Percentiles rank a stretch among this genome's conserved stretches.
phyloP scores from a whole-genome alignment of 1,284 basidiomycete species.

The Cutaneotrichosporon cyanovorans region DNA sequence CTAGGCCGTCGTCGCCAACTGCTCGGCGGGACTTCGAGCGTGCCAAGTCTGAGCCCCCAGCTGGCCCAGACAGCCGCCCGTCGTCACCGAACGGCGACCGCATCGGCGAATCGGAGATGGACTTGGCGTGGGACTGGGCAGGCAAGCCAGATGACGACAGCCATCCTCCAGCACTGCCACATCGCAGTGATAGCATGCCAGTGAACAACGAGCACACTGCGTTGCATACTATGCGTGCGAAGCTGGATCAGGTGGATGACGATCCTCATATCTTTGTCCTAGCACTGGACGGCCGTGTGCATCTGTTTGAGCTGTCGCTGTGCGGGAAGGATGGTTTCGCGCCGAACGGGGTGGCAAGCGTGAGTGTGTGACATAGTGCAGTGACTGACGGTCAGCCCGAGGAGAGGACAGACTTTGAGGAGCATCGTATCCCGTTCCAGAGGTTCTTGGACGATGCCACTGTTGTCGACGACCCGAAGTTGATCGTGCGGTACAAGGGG shows the following conservation, averaged over 20 bases:
- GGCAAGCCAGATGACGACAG: constrained; percentile 10
- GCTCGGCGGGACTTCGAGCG: constrained; percentile 6
- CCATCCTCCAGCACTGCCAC: neutral
- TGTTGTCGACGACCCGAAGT: constrained; percentile 48
- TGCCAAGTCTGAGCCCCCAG: constrained; percentile 14
- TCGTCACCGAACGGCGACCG: constrained; percentile 8
- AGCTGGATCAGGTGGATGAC: constrained; percentile 44
- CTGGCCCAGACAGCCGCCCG: constrained; percentile 10
- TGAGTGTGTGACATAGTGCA: constrained; percentile 2
- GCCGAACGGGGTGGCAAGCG: constrained; percentile 21
- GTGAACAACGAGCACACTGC: neutral
- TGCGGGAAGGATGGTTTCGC: constrained; percentile 37
- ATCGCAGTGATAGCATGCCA: constrained; percentile 9
- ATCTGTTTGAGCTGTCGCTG: constrained; percentile 50
- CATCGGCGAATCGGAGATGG: constrained; percentile 18
- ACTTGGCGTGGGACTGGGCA: constrained; percentile 45
- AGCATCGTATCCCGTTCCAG: constrained; percentile 49
- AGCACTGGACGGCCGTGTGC: constrained; percentile 39
- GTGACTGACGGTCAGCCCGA: constrained; percentile 15
- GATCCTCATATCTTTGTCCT: constrained; percentile 49
- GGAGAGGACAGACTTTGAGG: constrained; percentile 41
- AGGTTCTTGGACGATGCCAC: constrained; percentile 49
- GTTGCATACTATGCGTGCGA: neutral
- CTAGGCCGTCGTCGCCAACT: constrained; percentile 1
- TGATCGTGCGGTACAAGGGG: constrained; percentile 49